Evolutionary conservation across 352 stramenopile genomes (phyloP).

Genomic region (Pythium coloratum): DNA sequence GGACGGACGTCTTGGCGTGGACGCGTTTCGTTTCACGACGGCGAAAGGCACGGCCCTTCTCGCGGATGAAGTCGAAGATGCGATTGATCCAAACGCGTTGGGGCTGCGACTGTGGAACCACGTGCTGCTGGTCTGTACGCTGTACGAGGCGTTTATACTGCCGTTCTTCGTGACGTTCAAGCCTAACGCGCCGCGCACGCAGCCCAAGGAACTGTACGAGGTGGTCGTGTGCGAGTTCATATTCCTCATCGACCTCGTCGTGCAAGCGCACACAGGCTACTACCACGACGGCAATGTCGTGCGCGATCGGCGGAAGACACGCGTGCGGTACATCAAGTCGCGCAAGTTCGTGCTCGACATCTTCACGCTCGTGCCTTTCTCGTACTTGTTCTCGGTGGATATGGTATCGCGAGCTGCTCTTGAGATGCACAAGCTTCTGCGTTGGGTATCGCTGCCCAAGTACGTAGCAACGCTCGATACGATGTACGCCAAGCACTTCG

Average conservation of each 20-base stretch:
- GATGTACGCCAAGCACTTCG: conserved; percentile 66
- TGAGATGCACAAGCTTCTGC: conserved; percentile 47
- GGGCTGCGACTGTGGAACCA: conserved; percentile 58
- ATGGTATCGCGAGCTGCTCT: conserved; percentile 24
- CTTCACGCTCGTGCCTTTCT: conserved; percentile 49
- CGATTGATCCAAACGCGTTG: conserved; percentile 49
- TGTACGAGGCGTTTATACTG: conserved; percentile 58
- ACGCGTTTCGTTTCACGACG: conserved; percentile 20
- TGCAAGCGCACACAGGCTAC: conserved; percentile 57
- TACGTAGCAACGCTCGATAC: conserved; percentile 58
- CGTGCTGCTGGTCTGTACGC: conserved; percentile 43
- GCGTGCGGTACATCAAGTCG: conserved; percentile 51
- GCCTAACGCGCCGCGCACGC: conserved; percentile 20
- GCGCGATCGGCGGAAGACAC: conserved; percentile 38
- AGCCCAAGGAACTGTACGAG: conserved; percentile 27
- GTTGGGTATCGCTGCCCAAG: conserved; percentile 38
- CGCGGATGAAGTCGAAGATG: conserved; percentile 33
- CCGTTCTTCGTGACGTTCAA: conserved; percentile 59
- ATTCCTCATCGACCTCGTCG: conserved; percentile 56
- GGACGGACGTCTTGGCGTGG: conserved; percentile 15
- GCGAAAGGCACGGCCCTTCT: conserved; percentile 14
- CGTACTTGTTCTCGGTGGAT: conserved; percentile 11
- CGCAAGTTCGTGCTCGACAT: conserved; percentile 48
- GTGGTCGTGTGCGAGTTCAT: conserved; percentile 39
- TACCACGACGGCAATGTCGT: conserved; percentile 66